Conservation (phyloP, 176 grass and related monocot genomes). For the Zea luxurians region DNA sequence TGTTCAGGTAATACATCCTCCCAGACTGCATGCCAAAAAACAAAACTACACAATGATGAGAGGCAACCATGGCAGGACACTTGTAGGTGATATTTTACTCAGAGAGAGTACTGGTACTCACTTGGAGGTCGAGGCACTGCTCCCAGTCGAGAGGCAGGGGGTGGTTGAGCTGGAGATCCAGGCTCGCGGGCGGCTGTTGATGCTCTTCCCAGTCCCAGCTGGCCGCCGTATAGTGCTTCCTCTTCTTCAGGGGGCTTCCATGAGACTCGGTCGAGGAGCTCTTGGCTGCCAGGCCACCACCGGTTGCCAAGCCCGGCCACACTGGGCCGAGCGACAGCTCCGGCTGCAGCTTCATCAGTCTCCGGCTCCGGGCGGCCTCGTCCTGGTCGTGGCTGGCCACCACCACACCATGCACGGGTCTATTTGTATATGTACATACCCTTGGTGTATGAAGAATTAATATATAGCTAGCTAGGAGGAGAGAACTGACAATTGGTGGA, state of each 20-base stretch:
- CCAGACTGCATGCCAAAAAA: slow-evolving; percentile 60
- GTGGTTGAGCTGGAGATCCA: slow-evolving; percentile 77
- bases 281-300: neutral
- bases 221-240: slow-evolving; percentile 55
- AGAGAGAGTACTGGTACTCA: slow-evolving; percentile 26
- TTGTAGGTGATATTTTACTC: no score
- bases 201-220: slow-evolving; percentile 35
- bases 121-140: slow-evolving; percentile 89
- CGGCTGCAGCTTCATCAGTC: slow-evolving; percentile 39
- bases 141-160: slow-evolving; percentile 90
- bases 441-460: neutral
- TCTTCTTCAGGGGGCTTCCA: slow-evolving; percentile 63
- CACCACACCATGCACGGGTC: neutral
- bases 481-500: neutral
- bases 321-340: slow-evolving; percentile 74
- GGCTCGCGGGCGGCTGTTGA: slow-evolving; percentile 35
- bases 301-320: slow-evolving; percentile 22
- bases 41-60: slow-evolving; percentile 1
- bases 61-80: no score
- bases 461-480: neutral
- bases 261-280: slow-evolving; percentile 79
- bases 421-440: neutral
- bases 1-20: slow-evolving; percentile 96
- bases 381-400: slow-evolving; percentile 13
- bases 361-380: neutral